Conservation (phyloP, 1,284 basidiomycete species). For the Trametes sp. region DNA sequence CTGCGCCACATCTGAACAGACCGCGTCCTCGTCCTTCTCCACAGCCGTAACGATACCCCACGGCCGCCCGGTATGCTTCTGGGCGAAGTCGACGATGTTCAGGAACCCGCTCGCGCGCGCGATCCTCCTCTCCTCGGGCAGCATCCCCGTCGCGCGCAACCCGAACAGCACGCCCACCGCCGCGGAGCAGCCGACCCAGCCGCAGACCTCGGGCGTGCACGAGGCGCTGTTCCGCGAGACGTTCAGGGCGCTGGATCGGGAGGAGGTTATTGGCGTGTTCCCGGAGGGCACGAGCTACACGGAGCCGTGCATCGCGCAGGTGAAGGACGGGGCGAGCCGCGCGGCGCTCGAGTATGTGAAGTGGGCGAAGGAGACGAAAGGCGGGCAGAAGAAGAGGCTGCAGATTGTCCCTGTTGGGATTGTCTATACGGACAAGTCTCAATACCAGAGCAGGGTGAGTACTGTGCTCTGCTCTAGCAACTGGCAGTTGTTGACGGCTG, state of each 20-base stretch:
- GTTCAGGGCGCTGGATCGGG: conserved; percentile 83
- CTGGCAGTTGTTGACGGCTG: conserved; percentile 1
- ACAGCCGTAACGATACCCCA: conserved; percentile 82
- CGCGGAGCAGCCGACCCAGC: conserved; percentile 34
- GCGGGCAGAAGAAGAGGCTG: conserved; percentile 43
- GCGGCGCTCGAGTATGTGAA: conserved; percentile 90
- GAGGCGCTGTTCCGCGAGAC: conserved; percentile 84
- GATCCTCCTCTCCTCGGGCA: conserved; percentile 87
- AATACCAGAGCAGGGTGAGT: conserved; percentile 84
- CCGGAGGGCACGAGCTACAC: conserved; percentile 94
- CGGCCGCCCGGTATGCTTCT: conserved; percentile 86
- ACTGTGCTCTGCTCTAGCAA: not conserved
- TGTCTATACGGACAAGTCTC: conserved; percentile 93
- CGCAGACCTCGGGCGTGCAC: conserved; percentile 86
- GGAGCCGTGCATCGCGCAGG: conserved; percentile 87
- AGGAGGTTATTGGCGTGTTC: conserved; percentile 91
- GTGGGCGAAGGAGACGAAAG: conserved; percentile 65
- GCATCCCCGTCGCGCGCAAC: conserved; percentile 94
- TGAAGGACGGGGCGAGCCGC: conserved; percentile 97
- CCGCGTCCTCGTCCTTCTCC: not conserved
- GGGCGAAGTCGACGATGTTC: conserved; percentile 90
- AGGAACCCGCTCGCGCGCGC: conserved; percentile 75
- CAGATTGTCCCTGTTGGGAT: conserved; percentile 83
- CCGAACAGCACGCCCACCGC: conserved; percentile 55
- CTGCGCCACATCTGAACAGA: conserved; percentile 18